phyloP scores from a whole-genome alignment of 148 eudicot genomes.

The Salicornia ramosissima region DNA sequence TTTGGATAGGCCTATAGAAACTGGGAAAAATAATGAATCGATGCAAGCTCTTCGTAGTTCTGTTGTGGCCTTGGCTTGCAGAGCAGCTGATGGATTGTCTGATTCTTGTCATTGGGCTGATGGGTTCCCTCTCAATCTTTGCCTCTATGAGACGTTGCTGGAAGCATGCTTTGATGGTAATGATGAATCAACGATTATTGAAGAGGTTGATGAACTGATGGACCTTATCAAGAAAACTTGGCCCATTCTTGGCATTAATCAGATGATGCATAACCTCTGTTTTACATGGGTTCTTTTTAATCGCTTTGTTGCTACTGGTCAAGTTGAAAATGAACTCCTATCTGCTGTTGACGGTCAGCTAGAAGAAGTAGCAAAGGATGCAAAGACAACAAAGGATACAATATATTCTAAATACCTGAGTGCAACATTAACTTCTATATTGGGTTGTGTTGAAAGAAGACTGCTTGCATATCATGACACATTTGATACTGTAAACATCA shows the following conservation, averaged over 20 bases:
- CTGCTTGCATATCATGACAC: slow-evolving; percentile 98
- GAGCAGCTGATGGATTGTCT: slow-evolving; percentile 63
- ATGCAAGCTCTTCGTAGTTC: slow-evolving; percentile 90
- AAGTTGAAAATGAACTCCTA: slow-evolving; percentile 73
- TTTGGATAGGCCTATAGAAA: slow-evolving; percentile 77
- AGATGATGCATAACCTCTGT: slow-evolving; percentile 81
- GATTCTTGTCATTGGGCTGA: slow-evolving; percentile 97
- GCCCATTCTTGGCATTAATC: slow-evolving; percentile 82
- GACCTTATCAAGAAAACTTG: slow-evolving; percentile 93
- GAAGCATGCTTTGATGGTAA: slow-evolving; percentile 81
- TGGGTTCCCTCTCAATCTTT: slow-evolving; percentile 82
- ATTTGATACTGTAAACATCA: slow-evolving; percentile 69
- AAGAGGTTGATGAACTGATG: slow-evolving; percentile 91
- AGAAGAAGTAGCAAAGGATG: slow-evolving; percentile 93
- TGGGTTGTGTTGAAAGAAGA: slow-evolving; percentile 96
- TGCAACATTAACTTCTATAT: slow-evolving; percentile 79
- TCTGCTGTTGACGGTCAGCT: slow-evolving; percentile 87
- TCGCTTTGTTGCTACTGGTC: slow-evolving; percentile 86
- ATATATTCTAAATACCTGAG: slow-evolving; percentile 70
- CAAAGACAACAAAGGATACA: slow-evolving; percentile 80
- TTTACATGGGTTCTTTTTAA: slow-evolving; percentile 91
- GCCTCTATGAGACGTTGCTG: slow-evolving; percentile 75
- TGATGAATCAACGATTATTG: slow-evolving; percentile 69
- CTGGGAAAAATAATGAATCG: slow-evolving; percentile 80
- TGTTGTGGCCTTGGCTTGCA: slow-evolving; percentile 72